Conservation (phyloP, 2,329 filamentous ascomycete genomes). For the Xylaria sp. region DNA sequence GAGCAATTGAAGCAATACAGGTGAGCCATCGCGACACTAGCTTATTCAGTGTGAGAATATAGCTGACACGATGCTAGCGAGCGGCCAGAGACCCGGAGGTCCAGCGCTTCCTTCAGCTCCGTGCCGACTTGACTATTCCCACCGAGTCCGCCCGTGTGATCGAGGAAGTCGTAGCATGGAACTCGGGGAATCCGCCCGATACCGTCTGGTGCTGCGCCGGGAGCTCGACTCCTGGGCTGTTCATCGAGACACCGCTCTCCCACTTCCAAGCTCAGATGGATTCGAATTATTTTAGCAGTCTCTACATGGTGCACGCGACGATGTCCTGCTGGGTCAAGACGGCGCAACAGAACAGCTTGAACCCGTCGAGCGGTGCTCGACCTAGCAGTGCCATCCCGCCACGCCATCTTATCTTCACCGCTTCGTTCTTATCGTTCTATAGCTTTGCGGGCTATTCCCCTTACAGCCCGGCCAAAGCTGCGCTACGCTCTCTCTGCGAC, state of each 20-base stretch:
- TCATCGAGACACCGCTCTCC: conserved; percentile 52
- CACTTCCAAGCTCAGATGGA: conserved; percentile 53
- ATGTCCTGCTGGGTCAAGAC: conserved; percentile 48
- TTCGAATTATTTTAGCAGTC: conserved; percentile 55
- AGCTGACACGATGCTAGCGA: conserved; percentile 49
- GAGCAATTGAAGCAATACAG: conserved; percentile 65
- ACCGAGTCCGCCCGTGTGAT: conserved; percentile 68
- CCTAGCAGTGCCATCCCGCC: conserved; percentile 17
- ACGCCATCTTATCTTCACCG: conserved; percentile 76
- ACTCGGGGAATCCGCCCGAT: conserved; percentile 64
- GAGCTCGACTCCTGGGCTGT: conserved; percentile 63
- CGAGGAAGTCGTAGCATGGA: conserved; percentile 70
- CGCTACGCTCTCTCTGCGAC: conserved; percentile 73
- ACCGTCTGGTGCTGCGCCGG: conserved; percentile 76
- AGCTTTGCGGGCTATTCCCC: conserved; percentile 72
- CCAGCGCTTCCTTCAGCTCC: conserved; percentile 73
- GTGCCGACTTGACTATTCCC: conserved; percentile 70
- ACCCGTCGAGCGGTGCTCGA: neutral
- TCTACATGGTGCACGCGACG: conserved; percentile 54
- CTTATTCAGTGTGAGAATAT: neutral
- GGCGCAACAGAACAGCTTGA: neutral
- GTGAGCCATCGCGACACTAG: conserved; percentile 48
- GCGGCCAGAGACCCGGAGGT: conserved; percentile 60
- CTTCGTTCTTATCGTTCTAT: conserved; percentile 70
- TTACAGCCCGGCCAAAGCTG: conserved; percentile 75